A percentile compares a stretch with the other conserved stretches of the same genome.
Evolutionary conservation across 495 filamentous ascomycete species (phyloP).

Genomic region (Hypoxylon rickii): DNA sequence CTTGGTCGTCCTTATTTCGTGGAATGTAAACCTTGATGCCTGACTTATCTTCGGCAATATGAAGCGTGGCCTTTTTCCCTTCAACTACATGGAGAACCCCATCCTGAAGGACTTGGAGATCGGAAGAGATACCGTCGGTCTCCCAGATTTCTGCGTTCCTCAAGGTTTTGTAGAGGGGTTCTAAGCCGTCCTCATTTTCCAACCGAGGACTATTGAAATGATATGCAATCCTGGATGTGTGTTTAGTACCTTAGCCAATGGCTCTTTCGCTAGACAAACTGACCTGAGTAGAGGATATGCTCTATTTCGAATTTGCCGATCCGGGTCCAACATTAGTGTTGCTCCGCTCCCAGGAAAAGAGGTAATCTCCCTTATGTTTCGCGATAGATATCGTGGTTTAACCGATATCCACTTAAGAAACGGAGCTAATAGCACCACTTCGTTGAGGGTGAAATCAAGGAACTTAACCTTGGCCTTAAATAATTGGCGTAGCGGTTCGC

Average conservation of each 20-base stretch:
- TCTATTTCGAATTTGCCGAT: constrained; percentile 36
- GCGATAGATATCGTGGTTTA: constrained; percentile 42
- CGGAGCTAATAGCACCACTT: constrained; percentile 39
- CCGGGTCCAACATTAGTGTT: constrained; percentile 27
- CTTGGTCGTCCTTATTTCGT: background rate
- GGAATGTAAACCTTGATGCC: background rate
- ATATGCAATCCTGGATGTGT: constrained; percentile 33
- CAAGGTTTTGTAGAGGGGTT: constrained; percentile 41
- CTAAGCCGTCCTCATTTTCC: constrained; percentile 11
- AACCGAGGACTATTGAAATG: constrained; percentile 43
- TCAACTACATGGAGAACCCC: background rate
- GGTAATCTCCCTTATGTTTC: constrained; percentile 42
- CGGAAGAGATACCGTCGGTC: constrained; percentile 40
- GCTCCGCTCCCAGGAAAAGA: constrained; percentile 31
- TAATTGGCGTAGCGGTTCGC: constrained; percentile 30
- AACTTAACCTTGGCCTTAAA: constrained; percentile 40
- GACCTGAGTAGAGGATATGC: constrained; percentile 49
- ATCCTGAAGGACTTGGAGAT: constrained; percentile 6
- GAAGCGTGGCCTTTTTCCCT: background rate
- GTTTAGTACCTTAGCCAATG: no score
- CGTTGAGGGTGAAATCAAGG: constrained; percentile 45
- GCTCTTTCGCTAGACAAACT: constrained; percentile 2
- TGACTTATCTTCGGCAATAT: background rate
- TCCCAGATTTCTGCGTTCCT: constrained; percentile 29
- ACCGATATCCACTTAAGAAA: constrained; percentile 44